A percentile compares a stretch with the other conserved stretches of the same genome.
These are phyloP conservation scores for Rehmannia glutinosa DNA, from an alignment of 257 asterid species.

Conservation along the genomic window DNA sequence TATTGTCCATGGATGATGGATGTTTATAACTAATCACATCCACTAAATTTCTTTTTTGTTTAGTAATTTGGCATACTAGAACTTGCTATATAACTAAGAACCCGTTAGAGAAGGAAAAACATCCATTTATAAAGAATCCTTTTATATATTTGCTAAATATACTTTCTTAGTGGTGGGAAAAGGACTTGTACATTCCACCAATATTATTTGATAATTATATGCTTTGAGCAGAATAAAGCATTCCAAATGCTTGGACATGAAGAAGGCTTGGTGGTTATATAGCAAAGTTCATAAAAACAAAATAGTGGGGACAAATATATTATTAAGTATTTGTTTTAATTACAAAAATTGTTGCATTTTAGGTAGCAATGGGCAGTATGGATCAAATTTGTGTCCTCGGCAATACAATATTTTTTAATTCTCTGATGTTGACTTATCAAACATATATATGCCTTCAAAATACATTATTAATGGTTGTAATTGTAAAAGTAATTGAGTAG, in stretches of 20 bases:
- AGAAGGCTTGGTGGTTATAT: constrained; percentile 11
- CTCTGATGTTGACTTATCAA: constrained; percentile 1
- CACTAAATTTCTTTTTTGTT: too few species aligned
- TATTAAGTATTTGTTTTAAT: background rate
- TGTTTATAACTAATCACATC: too few species aligned
- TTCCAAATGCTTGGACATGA: constrained; percentile 6
- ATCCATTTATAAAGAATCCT: too few species aligned
- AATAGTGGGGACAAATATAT: background rate
- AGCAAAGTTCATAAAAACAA: background rate
- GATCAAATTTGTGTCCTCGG: background rate
- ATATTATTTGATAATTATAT: background rate
- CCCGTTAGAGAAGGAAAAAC: too few species aligned
- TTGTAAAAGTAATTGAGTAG: background rate
- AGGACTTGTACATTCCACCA: background rate
- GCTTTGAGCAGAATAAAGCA: background rate
- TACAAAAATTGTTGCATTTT: constrained; percentile 9
- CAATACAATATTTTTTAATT: background rate
- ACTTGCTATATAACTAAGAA: too few species aligned
- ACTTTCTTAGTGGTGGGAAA: background rate
- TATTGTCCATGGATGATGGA: too few species aligned
- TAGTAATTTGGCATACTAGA: too few species aligned
- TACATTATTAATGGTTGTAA: background rate
- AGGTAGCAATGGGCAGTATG: background rate
- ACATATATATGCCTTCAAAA: background rate
- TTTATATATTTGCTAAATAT: too few species aligned